Evolutionary conservation across 305 asterid genomes (phyloP).

Genomic region (Fraxinus xanthoxyloides): DNA sequence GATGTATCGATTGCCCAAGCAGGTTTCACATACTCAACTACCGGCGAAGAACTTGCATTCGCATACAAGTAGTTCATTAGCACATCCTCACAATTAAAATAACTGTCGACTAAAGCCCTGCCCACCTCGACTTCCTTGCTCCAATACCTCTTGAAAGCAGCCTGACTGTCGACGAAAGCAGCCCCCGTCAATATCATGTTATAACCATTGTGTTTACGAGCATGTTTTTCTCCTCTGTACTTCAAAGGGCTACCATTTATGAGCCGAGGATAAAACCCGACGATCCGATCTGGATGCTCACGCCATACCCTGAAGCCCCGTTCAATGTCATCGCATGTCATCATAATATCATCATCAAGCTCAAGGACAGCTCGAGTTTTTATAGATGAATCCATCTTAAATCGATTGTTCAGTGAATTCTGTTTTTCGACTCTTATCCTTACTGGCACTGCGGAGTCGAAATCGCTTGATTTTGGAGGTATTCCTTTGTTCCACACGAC

Average conservation of each 20-base stretch:
- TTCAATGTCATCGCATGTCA: constrained; percentile 85
- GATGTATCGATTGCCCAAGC: constrained; percentile 82
- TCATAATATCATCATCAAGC: constrained; percentile 95
- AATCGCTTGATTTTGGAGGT: constrained; percentile 55
- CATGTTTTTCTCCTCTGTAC: constrained; percentile 73
- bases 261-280: constrained; percentile 89
- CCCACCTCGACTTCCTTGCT: constrained; percentile 57
- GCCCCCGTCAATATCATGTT: constrained; percentile 92
- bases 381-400: constrained; percentile 64
- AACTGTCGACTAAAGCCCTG: constrained; percentile 56
- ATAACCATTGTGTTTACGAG: constrained; percentile 70
- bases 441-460: constrained; percentile 83
- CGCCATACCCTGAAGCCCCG: constrained; percentile 92
- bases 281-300: constrained; percentile 68
- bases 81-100: constrained; percentile 89
- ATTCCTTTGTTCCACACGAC: constrained; percentile 93
- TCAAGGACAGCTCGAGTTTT: constrained; percentile 81
- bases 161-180: constrained; percentile 58
- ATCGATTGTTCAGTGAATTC: constrained; percentile 88
- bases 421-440: constrained; percentile 68
- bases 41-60: constrained; percentile 48
- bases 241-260: constrained; percentile 39
- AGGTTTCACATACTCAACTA: constrained; percentile 77
- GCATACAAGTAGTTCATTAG: constrained; percentile 83
- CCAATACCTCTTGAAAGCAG: constrained; percentile 81